These are phyloP conservation scores for Colletotrichum incanum DNA, from an alignment of 2,329 filamentous ascomycete genomes.

Conservation along the genomic window DNA sequence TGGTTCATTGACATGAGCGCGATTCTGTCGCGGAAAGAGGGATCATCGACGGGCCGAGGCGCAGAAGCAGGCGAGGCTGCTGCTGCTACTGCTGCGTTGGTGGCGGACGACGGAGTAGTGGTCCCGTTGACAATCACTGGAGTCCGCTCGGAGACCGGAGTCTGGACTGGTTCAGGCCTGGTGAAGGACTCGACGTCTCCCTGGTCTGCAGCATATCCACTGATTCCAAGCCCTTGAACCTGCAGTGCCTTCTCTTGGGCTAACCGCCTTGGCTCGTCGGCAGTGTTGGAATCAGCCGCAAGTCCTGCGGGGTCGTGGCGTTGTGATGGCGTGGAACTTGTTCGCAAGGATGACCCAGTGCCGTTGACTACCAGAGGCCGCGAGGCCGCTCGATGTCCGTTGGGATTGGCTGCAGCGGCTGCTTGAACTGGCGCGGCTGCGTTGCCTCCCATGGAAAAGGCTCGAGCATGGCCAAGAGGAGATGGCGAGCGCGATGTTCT, in stretches of 20 bases:
- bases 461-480: constrained; percentile 66
- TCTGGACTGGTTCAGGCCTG: constrained; percentile 29
- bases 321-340: constrained; percentile 49
- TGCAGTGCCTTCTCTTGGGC: constrained; percentile 50
- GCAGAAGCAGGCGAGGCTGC: constrained; percentile 32
- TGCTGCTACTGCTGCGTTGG: constrained; percentile 37
- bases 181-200: constrained; percentile 9
- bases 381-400: constrained; percentile 55
- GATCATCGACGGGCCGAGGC: constrained; percentile 50
- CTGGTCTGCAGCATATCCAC: constrained; percentile 20
- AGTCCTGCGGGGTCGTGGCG: constrained; percentile 2
- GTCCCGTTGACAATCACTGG: constrained; percentile 57
- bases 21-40: constrained; percentile 61
- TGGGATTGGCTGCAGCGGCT: constrained; percentile 55
- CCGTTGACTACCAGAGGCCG: constrained; percentile 69
- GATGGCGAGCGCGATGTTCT: constrained; percentile 71
- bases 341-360: constrained; percentile 62
- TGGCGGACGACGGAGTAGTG: constrained; percentile 38
- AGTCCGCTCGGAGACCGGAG: constrained; percentile 47
- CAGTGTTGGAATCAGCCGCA: constrained; percentile 31
- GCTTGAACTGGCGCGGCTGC: constrained; percentile 58
- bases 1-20: constrained; percentile 59
- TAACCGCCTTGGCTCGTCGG: constrained; percentile 45
- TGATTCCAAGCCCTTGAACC: constrained; percentile 44
- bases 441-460: constrained; percentile 57